A percentile compares a stretch with the other conserved stretches of the same genome.
Evolutionary conservation across 2,329 filamentous ascomycete genomes (phyloP).

Genomic region (Onygenales sp.): DNA sequence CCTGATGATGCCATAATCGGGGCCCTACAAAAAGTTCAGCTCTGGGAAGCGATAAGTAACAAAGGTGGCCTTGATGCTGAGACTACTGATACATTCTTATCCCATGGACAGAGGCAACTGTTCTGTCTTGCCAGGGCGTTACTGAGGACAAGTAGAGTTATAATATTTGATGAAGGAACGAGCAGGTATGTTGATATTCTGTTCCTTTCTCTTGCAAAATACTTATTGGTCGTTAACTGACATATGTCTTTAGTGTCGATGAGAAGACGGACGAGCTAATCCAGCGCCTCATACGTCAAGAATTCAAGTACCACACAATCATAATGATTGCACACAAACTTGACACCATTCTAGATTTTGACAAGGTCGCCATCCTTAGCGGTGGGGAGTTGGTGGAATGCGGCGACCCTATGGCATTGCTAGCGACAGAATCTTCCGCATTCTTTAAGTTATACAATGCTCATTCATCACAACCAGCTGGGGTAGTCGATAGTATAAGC

Average conservation of each 20-base stretch:
- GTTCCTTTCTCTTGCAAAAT: not conserved
- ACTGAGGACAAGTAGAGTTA: not conserved
- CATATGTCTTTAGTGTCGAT: constrained; percentile 40
- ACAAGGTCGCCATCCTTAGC: constrained; percentile 29
- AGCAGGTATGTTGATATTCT: not conserved
- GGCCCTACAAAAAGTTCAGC: not conserved
- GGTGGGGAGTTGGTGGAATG: constrained; percentile 25
- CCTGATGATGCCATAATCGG: not conserved
- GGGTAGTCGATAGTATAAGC: not conserved
- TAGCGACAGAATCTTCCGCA: constrained; percentile 27
- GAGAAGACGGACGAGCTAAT: constrained; percentile 48
- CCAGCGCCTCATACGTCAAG: constrained; percentile 45
- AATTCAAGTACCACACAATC: constrained; percentile 50
- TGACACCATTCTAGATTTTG: constrained; percentile 34
- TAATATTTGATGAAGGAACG: not conserved
- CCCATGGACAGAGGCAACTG: constrained; percentile 1
- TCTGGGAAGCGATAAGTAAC: not conserved
- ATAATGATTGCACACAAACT: constrained; percentile 49
- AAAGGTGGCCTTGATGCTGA: not conserved
- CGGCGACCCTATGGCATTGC: constrained; percentile 23
- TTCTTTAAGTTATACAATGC: constrained; percentile 26
- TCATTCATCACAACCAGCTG: not conserved
- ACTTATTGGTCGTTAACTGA: not conserved
- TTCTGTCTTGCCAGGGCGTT: not conserved
- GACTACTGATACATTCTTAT: not conserved